phyloP scores from a whole-genome alignment of 305 asterid genomes.

The Plantago rigida region DNA sequence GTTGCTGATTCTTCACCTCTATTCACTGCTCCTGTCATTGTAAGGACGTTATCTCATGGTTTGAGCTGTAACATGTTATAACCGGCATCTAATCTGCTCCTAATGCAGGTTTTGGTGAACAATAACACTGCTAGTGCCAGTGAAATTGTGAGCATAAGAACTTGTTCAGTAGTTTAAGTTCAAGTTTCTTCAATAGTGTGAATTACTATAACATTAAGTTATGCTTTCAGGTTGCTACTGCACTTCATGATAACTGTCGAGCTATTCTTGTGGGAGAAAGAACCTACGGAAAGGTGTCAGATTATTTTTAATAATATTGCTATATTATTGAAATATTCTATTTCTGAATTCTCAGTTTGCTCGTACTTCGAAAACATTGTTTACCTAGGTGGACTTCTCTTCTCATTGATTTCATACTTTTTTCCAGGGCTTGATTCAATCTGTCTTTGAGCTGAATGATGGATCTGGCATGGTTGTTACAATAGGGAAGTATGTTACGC shows the following conservation, averaged over 20 bases:
- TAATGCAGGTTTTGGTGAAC: constrained; percentile 88
- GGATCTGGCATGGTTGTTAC: constrained; percentile 96
- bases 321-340: background rate
- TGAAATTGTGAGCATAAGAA: constrained; percentile 76
- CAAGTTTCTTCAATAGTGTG: background rate
- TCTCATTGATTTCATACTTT: constrained; percentile 11
- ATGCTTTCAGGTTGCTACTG: constrained; percentile 83
- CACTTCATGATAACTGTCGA: constrained; percentile 96
- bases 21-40: constrained; percentile 72
- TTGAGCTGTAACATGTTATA: constrained; percentile 4
- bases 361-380: background rate
- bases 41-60: constrained; percentile 34
- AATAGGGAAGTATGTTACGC: constrained; percentile 88
- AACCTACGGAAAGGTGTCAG: constrained; percentile 83
- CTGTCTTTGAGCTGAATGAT: constrained; percentile 92
- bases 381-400: constrained; percentile 8
- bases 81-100: constrained; percentile 15
- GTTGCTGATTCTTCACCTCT: constrained; percentile 73
- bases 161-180: constrained; percentile 8
- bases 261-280: constrained; percentile 96
- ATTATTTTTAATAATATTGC: constrained; percentile 9
- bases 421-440: constrained; percentile 84
- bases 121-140: constrained; percentile 96
- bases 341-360: constrained; percentile 5
- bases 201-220: constrained; percentile 21